Base-by-base conservation (phyloP, 2,329 filamentous ascomycete genomes). In the Trichophyton schoenleinii region DNA sequence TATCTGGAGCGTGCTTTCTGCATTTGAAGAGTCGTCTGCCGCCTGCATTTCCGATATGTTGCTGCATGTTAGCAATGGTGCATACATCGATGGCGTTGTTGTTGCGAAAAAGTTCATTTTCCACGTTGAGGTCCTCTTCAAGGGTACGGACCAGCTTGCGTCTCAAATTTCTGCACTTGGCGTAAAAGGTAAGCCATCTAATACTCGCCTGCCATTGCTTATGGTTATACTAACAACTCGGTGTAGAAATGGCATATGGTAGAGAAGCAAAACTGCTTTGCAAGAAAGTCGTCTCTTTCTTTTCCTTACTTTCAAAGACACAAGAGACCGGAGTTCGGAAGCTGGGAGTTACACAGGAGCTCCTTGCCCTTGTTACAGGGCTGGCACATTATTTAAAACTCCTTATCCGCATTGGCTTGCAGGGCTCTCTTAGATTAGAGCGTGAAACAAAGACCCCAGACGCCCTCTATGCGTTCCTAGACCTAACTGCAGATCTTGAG, bases 41-140 rank as follows among this genome's bases (percentile, higher is more conserved):
- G 94, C 92, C 11, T 97, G 94, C 77, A 99, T 99, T 67, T 97
- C 94, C 11, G 94, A 99, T 72, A 99, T 99, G 94, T 84, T 99
- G 57, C 80, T 99, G 61, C 92, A 99, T 73, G 94, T 99, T 64
- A 97, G 92, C 80, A 99, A 99, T 72, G 94, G 92, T 41, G 90
- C 90, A 22, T 97, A 97, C 72, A 83, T 96, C 62, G 92, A 97
- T 70, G 94, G 94, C 20, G 91, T 99, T 44, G 82, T 96, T 70
- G 89, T 96, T 25, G 94, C 94, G 25, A 95, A 94, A 75, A 90
- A 88, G 71, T 99, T 99, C 75, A 99, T 99, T 66, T 87, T 87
- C 71, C 94, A 99, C 70, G 89, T 99, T 61, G 91, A 99, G 68
- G 85, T 99, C 46, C 79, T 99, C 1, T 99, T 99, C 72, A 83